Evolutionary conservation across 139 green algal species (phyloP).

Genomic region (Raphidocelis subcapitata): DNA sequence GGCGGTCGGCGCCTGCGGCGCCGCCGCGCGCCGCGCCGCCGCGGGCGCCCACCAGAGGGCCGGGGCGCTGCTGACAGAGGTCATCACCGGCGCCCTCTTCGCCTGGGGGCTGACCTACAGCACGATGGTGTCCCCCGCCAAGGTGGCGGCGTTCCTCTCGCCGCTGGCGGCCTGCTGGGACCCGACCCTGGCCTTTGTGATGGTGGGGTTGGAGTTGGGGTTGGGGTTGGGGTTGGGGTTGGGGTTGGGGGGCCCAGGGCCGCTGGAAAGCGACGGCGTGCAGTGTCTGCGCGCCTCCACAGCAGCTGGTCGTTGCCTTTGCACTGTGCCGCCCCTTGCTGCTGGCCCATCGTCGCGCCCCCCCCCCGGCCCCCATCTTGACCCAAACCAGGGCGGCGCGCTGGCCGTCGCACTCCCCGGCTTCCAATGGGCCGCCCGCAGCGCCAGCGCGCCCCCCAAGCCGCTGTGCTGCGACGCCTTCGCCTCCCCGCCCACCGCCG

Average conservation of each 20-base stretch:
- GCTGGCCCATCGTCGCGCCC: too few relatives aligned
- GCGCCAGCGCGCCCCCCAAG: not conserved
- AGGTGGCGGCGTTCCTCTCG: constrained; percentile 54
- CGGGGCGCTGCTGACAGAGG: constrained; percentile 27
- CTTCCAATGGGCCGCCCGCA: constrained; percentile 25
- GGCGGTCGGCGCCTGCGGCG: constrained; percentile 12
- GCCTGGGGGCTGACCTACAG: constrained; percentile 57
- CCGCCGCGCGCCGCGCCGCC: not conserved
- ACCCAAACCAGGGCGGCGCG: too few relatives aligned
- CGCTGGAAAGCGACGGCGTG: too few relatives aligned
- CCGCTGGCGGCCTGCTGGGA: constrained; percentile 48
- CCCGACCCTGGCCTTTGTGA: constrained; percentile 53
- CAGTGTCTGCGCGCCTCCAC: too few relatives aligned
- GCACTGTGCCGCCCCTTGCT: too few relatives aligned
- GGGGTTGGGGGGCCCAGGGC: too few relatives aligned
- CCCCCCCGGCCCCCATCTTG: too few relatives aligned
- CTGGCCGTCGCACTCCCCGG: too few relatives aligned
- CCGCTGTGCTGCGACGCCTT: constrained; percentile 3
- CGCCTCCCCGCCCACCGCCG: constrained; percentile 44
- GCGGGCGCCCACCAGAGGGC: not conserved
- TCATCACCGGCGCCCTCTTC: constrained; percentile 59
- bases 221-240: too few relatives aligned
- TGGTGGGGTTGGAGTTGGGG: constrained; percentile 35
- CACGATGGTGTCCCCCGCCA: constrained; percentile 72
- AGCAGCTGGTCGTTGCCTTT: too few relatives aligned